phyloP scores from a whole-genome alignment of 192 early-diverging fungal species.

The Gonapodya sp. region DNA sequence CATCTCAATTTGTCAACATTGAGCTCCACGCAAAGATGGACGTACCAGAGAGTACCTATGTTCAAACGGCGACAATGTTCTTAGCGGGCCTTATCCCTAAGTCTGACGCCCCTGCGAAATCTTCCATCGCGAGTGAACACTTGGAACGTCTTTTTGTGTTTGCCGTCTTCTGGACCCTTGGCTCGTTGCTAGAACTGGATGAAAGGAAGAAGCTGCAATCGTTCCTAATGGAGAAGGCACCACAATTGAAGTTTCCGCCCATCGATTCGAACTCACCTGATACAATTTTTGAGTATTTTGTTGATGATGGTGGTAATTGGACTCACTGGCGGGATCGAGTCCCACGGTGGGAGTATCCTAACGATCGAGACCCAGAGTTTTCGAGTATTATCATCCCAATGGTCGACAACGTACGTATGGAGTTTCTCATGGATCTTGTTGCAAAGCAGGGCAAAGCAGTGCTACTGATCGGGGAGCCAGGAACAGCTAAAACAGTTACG shows the following conservation, averaged over 20 bases:
- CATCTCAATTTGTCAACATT: slow-evolving; percentile 28
- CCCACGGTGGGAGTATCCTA: slow-evolving; percentile 41
- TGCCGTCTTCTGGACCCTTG: slow-evolving; percentile 46
- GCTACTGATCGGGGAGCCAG: slow-evolving; percentile 53
- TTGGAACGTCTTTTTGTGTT: slow-evolving; percentile 48
- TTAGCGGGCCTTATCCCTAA: slow-evolving; percentile 43
- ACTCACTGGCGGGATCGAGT: slow-evolving; percentile 49
- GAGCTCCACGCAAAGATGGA: slow-evolving; percentile 53
- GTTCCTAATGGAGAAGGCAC: slow-evolving; percentile 36
- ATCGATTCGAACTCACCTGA: slow-evolving; percentile 38
- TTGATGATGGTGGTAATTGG: slow-evolving; percentile 48
- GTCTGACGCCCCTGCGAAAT: slow-evolving; percentile 44
- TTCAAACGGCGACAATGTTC: slow-evolving; percentile 38
- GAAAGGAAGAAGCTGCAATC: slow-evolving; percentile 51
- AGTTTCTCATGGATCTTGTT: slow-evolving; percentile 50
- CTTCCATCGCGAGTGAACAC: slow-evolving; percentile 35
- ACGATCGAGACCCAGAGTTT: slow-evolving; percentile 47
- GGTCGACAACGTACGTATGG: slow-evolving; percentile 50
- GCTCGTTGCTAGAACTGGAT: slow-evolving; percentile 49
- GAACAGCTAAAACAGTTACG: slow-evolving; percentile 55
- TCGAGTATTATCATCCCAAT: slow-evolving; percentile 56
- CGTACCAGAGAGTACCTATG: slow-evolving; percentile 37
- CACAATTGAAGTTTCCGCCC: slow-evolving; percentile 44
- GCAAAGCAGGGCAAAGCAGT: slow-evolving; percentile 44
- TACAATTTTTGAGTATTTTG: slow-evolving; percentile 54